Conservation (phyloP, 441 rosid genomes). For the Hypseocharis bilobata region DNA sequence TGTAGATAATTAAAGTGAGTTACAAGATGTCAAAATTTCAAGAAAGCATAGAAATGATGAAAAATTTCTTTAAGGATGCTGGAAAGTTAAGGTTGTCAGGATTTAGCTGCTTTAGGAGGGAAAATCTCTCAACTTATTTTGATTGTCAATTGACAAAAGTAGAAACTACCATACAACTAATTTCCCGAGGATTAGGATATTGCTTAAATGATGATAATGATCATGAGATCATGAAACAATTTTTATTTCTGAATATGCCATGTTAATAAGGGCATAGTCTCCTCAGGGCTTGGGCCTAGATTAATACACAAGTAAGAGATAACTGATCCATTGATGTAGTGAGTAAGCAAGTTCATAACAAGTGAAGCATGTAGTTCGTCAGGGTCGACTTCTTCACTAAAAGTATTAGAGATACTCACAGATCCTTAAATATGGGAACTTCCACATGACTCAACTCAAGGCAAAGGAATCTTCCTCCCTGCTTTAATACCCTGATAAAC, state of each 20-base stretch:
- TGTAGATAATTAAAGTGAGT: too few species aligned
- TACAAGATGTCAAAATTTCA: neutral
- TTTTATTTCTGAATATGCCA: neutral
- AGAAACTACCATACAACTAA: neutral
- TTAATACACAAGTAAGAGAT: neutral
- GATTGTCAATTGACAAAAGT: neutral
- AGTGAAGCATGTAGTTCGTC: neutral
- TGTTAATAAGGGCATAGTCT: neutral
- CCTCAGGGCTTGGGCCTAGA: neutral
- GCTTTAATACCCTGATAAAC: constrained; percentile 58
- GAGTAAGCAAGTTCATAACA: neutral
- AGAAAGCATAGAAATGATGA: too few species aligned
- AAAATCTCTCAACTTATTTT: neutral
- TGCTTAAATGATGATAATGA: neutral
- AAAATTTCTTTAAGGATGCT: too few species aligned
- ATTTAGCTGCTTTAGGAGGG: neutral
- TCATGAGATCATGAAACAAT: neutral
- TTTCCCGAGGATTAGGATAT: neutral
- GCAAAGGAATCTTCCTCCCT: constrained; percentile 90
- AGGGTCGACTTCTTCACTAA: neutral
- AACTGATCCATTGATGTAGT: neutral
- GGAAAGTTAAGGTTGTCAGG: too few species aligned
- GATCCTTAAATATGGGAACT: constrained; percentile 65
- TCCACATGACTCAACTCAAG: constrained; percentile 90
- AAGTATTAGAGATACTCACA: constrained; percentile 44